Evolutionary conservation across 352 stramenopile genomes (phyloP), one percentile per base, ranked within the genome.

Genomic region (Blastocystis sp.): DNA sequence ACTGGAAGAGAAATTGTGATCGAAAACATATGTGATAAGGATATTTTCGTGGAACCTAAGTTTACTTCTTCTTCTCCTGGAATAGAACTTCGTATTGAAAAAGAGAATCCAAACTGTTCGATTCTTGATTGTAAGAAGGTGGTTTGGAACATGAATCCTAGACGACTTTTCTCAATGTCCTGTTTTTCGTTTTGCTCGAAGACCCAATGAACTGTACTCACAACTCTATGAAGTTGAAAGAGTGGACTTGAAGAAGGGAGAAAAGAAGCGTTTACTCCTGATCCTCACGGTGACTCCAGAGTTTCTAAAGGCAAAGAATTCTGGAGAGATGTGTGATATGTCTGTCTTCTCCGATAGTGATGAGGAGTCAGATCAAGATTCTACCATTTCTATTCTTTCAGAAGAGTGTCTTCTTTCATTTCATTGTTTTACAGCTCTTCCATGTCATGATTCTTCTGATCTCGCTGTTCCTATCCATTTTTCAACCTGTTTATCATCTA

Each of bases 151-250:
- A 2, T 66, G 1, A 42, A 43, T 19, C n/a, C 6, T 49, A 83
- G 71, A 83, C 27, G n/a, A n/a, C 7, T 83, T 83, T 43, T 27
- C 21, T 4, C 51, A 83, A 37, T 52, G 51, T 63, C 71, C 71
- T 24, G 71, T 83, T 11, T 83, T 67, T n/a, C 71, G 71, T 1
- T 83, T 51, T 67, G 71, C 71, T 21, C 29, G 49, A 43, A 29
- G 71, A 52, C 71, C 71, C n/a, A 63, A 65, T 66, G 71, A 83
- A 24, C 51, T 83, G 51, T 63, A 66, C 27, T 83, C 71, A 16
- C 37, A 66, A 27, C n/a, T 83, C 7, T 66, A 83, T 56, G 58
- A 21, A 27, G 29, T 66, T 16, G 39, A 67, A 54, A 63, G 58
- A 63, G 46, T 66, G 6, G 71, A 83, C 24, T 63, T 83, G 12